Percentiles rank a stretch among this genome's conserved stretches.
These are phyloP conservation scores for Calonectria crousiana DNA, from an alignment of 2,329 filamentous ascomycete species.

Conservation along the genomic window DNA sequence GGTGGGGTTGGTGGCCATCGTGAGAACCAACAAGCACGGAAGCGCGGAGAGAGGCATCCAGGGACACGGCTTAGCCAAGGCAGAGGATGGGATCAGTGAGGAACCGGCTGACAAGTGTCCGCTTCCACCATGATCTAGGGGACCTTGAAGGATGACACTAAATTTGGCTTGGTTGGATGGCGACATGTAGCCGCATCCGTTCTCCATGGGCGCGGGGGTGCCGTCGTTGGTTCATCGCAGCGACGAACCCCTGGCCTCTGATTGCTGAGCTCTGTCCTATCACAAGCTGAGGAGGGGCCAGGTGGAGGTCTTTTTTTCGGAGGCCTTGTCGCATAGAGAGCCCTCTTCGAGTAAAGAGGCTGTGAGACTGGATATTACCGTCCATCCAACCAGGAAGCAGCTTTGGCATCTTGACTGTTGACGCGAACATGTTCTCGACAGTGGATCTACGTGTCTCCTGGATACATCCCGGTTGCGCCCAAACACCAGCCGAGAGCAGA, in stretches of 20 bases:
- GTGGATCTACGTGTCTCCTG: constrained; percentile 35
- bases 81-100: constrained; percentile 25
- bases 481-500: background rate
- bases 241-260: constrained; percentile 34
- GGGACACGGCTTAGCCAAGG: constrained; percentile 29
- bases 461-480: constrained; percentile 29
- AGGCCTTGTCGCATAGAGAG: constrained; percentile 25
- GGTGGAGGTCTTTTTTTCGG: constrained; percentile 7
- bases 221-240: constrained; percentile 36
- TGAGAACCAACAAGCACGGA: constrained; percentile 19
- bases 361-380: constrained; percentile 37
- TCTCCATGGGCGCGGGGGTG: constrained; percentile 42
- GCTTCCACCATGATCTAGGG: constrained; percentile 22
- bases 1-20: constrained; percentile 30
- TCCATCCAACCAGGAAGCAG: constrained; percentile 40
- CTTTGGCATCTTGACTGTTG: constrained; percentile 33
- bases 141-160: constrained; percentile 21
- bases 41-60: constrained; percentile 29
- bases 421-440: constrained; percentile 36
- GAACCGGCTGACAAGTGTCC: constrained; percentile 32
- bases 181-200: constrained; percentile 31
- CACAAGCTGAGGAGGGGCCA: constrained; percentile 21
- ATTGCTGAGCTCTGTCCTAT: constrained; percentile 28
- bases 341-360: constrained; percentile 29
- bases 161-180: constrained; percentile 34